Percentiles rank a stretch among this genome's conserved stretches.
These are phyloP conservation scores for Phytomonas francai DNA, from an alignment of 208 protist species.

Conservation along the genomic window DNA sequence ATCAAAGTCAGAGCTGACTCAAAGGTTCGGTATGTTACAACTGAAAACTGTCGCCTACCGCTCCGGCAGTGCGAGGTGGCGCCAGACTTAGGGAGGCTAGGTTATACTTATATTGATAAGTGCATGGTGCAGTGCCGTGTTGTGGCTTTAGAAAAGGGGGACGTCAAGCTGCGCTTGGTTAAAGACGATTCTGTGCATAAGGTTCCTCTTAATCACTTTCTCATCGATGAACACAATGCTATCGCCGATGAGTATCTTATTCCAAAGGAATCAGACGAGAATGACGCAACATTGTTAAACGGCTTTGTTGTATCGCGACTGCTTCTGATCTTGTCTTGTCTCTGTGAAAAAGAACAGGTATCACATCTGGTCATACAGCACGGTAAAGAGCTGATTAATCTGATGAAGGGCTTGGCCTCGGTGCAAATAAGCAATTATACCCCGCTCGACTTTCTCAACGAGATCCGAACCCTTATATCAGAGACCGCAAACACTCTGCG, in stretches of 20 bases:
- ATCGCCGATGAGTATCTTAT: constrained; percentile 57
- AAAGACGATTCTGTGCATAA: constrained; percentile 21
- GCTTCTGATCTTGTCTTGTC: constrained; percentile 71
- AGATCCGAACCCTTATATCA: constrained; percentile 60
- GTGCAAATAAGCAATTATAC: constrained; percentile 72
- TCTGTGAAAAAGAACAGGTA: constrained; percentile 74
- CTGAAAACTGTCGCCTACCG: constrained; percentile 74
- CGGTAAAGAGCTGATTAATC: constrained; percentile 33
- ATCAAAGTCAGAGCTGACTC: constrained; percentile 28
- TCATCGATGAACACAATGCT: constrained; percentile 31
- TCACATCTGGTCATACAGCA: constrained; percentile 51
- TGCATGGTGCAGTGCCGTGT: constrained; percentile 53
- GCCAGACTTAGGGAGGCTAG: constrained; percentile 14
- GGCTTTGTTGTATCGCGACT: constrained; percentile 83
- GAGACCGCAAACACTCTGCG: constrained; percentile 33
- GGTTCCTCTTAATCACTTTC: constrained; percentile 37
- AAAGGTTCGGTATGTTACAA: constrained; percentile 33
- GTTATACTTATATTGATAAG: constrained; percentile 64
- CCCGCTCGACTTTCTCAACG: constrained; percentile 57
- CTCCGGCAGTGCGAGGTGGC: constrained; percentile 27
- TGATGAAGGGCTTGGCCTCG: constrained; percentile 59
- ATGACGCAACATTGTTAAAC: constrained; percentile 47
- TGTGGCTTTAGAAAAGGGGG: constrained; percentile 23
- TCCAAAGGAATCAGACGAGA: constrained; percentile 21
- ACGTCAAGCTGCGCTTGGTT: constrained; percentile 30